Percentiles rank a stretch among this genome's conserved stretches.
These are phyloP conservation scores for Aspergillus felis DNA, from an alignment of 2,329 filamentous ascomycete genomes.

Conservation along the genomic window DNA sequence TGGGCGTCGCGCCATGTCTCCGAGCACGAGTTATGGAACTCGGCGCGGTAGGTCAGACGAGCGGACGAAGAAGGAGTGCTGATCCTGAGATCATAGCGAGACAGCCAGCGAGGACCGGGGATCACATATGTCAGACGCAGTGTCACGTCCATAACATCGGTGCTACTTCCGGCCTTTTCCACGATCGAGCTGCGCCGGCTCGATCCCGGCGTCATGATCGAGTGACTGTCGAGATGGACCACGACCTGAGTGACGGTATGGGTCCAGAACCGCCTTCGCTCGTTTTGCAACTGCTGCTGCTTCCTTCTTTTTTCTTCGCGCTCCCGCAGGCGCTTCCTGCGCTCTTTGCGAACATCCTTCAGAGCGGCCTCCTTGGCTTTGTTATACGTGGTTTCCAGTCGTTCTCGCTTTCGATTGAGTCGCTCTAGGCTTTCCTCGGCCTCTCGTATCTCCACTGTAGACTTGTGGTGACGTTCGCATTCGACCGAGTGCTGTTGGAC, in stretches of 20 bases:
- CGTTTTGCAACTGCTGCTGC: constrained; percentile 16
- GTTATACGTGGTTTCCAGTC: constrained; percentile 14
- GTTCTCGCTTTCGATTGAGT: background rate
- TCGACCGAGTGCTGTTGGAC: constrained; percentile 24
- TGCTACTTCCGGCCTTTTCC: constrained; percentile 12
- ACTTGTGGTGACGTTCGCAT: constrained; percentile 18
- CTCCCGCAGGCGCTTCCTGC: constrained; percentile 20
- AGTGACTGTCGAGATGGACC: constrained; percentile 32
- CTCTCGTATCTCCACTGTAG: constrained; percentile 21
- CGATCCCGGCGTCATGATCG: constrained; percentile 1
- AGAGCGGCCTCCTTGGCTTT: constrained; percentile 21
- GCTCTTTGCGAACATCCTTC: constrained; percentile 18
- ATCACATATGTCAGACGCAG: constrained; percentile 60
- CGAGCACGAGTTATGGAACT: constrained; percentile 58
- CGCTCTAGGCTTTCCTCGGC: constrained; percentile 23
- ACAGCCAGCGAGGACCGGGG: constrained; percentile 54
- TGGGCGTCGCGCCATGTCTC: constrained; percentile 62
- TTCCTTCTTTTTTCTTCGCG: constrained; percentile 18
- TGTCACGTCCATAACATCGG: constrained; percentile 14
- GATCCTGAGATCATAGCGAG: constrained; percentile 61
- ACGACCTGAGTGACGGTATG: constrained; percentile 33
- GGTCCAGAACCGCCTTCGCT: constrained; percentile 36
- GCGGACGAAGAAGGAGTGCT: constrained; percentile 53
- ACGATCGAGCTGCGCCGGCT: constrained; percentile 16
- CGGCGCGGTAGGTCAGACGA: constrained; percentile 58